Base-by-base conservation (phyloP, 1,284 basidiomycete genomes). In the Stereum hirsutum region DNA sequence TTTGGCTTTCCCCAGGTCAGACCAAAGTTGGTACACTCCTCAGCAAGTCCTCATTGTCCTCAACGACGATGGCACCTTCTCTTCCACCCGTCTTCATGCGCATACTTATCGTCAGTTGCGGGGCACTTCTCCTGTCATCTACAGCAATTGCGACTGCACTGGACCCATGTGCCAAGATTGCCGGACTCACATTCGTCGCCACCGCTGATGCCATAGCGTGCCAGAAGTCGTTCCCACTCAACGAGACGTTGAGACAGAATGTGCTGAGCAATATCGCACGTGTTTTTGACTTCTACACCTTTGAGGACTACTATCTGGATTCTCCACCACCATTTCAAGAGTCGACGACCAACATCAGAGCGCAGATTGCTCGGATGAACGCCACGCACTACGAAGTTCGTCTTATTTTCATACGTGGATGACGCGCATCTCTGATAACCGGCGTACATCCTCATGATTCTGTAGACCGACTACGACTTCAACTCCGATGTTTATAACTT, bases 241-340 rank as follows among this genome's bases (percentile, higher is more conserved):
- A 79, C 54, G 74, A 78, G 56, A 79, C 75, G 6, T 60, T 81
- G 17, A 67, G 72, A 26, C 69, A 78, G 55, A 81, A 81, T 56
- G 71, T 79, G 30, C 53, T 78, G 43, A 65, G 60, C n/a, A 70
- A 65, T 46, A 62, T 78, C 43, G 66, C 67, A 15, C 63, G 72
- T 20, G 75, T 80, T 27, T 74, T 79, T 46, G 69, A 79, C 56
- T 80, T 80, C 52, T 80, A 65, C 58, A 79, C 78, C 0, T 81
- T 80, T 50, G 78, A 81, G 53, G 67, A 76, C 39, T 80, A 69
- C 50, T 79, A 81, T 51, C 55, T 77, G 48, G 60, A 73, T 21
- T 76, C 75, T 4, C 75, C 73, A 2, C 58, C 70, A 30, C 76
- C 77, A 7, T 81, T 79, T 58, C 69, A 76, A 56, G 74, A 74